Percentiles rank a stretch among this genome's conserved stretches.
phyloP scores from a whole-genome alignment of 768 basidiomycete species.

The Mycena alexandri region DNA sequence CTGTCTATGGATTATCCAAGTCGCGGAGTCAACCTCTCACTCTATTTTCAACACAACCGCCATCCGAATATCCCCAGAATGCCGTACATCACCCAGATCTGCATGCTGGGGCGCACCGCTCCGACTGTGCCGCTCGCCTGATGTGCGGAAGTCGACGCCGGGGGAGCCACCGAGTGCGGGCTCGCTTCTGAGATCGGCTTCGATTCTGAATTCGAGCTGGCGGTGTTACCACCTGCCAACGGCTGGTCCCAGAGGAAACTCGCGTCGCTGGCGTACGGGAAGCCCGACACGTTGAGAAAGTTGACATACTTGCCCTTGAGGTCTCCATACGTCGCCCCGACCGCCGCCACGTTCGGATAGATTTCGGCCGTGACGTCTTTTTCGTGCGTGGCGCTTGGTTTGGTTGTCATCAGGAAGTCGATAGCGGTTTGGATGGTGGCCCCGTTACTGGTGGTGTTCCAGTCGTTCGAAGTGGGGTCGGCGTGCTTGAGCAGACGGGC shows the following conservation, averaged over 20 bases:
- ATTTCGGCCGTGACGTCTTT: slow-evolving; percentile 64
- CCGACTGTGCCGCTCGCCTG: no score
- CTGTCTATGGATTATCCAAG: no score
- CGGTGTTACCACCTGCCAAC: slow-evolving; percentile 39
- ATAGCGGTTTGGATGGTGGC: slow-evolving; percentile 71
- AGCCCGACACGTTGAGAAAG: slow-evolving; percentile 57
- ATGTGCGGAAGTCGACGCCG: no score
- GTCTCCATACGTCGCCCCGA: slow-evolving; percentile 72
- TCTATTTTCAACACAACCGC: no score
- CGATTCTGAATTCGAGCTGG: neutral
- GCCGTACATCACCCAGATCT: no score
- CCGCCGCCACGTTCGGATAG: slow-evolving; percentile 68
- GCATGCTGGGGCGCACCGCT: no score
- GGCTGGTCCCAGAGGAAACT: slow-evolving; percentile 71
- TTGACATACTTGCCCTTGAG: slow-evolving; percentile 63
- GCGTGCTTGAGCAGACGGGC: slow-evolving; percentile 65
- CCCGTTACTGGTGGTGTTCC: slow-evolving; percentile 63
- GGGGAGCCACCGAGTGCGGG: no score
- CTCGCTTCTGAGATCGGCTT: no score
- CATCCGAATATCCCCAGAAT: no score
- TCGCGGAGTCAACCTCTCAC: no score
- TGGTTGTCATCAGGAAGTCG: slow-evolving; percentile 68
- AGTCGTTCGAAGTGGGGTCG: slow-evolving; percentile 56
- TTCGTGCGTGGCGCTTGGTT: slow-evolving; percentile 47
- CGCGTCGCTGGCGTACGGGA: slow-evolving; percentile 57